Conservation (phyloP, 805 yeast species). For the baker's yeast (Saccharomyces cerevisiae) region DNA sequence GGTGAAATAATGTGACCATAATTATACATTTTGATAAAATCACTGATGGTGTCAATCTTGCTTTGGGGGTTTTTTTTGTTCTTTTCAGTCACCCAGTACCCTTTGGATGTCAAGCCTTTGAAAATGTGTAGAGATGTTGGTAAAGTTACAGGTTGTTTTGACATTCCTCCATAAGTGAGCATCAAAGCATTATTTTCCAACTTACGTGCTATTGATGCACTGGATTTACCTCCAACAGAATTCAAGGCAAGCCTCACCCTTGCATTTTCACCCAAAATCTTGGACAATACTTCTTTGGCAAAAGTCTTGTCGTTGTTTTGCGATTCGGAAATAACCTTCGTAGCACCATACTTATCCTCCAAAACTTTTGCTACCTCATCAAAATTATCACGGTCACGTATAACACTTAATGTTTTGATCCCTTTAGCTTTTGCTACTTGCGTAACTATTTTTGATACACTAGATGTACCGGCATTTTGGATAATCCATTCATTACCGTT, state of each 20-base stretch:
- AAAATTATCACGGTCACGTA: constrained; percentile 76
- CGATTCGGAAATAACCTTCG: constrained; percentile 79
- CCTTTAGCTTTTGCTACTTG: constrained; percentile 79
- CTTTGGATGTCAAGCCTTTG: constrained; percentile 76
- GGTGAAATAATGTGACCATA: constrained; percentile 50
- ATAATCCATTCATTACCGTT: constrained; percentile 70
- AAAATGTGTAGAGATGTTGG: constrained; percentile 87
- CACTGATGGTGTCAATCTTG: constrained; percentile 47
- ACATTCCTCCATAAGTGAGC: constrained; percentile 96
- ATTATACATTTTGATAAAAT: constrained; percentile 50
- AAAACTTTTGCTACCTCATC: constrained; percentile 53
- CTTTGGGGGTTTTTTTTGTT: constrained; percentile 50
- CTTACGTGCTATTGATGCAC: constrained; percentile 76
- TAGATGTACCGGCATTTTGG: constrained; percentile 94
- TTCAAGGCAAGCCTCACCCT: constrained; percentile 74
- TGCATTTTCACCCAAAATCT: constrained; percentile 36
- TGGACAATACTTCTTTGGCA: constrained; percentile 43
- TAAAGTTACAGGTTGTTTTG: constrained; percentile 84
- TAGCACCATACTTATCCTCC: constrained; percentile 61
- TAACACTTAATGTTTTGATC: constrained; percentile 74
- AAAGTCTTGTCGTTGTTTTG: constrained; percentile 66
- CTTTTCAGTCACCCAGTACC: constrained; percentile 87
- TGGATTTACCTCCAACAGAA: constrained; percentile 87
- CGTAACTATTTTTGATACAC: constrained; percentile 85
- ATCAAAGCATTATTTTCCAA: constrained; percentile 64